Percentiles rank a stretch among this genome's conserved stretches.
phyloP scores from a whole-genome alignment of 148 eudicot species.

The Diospyros kaki region DNA sequence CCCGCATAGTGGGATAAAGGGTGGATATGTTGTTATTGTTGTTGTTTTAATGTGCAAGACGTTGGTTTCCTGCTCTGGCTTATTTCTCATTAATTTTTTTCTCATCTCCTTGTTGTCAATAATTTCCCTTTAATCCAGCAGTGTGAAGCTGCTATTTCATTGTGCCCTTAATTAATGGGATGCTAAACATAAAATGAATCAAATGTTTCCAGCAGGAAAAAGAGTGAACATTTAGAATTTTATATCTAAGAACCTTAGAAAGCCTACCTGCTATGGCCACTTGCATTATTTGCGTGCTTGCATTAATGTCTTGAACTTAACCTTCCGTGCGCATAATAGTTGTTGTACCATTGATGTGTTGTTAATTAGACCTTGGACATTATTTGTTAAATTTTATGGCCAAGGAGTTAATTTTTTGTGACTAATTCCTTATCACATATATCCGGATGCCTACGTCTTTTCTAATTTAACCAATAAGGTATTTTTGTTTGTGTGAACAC shows the following conservation, averaged over 20 bases:
- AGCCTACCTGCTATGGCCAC: neutral
- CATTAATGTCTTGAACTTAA: neutral
- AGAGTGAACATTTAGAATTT: no score
- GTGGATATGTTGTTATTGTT: neutral
- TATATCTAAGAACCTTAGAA: neutral
- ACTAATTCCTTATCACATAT: no score
- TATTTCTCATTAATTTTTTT: neutral
- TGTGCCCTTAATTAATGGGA: neutral
- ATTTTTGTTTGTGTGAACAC: neutral
- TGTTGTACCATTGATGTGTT: neutral
- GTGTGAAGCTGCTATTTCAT: neutral
- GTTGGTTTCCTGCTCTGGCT: neutral
- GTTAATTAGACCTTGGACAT: neutral
- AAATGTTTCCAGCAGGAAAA: no score
- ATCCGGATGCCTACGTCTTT: neutral
- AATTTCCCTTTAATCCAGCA: neutral
- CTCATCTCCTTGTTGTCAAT: neutral
- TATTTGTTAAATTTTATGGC: neutral
- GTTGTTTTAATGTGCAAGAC: neutral
- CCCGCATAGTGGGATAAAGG: no score
- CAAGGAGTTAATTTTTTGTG: neutral
- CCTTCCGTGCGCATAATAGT: neutral
- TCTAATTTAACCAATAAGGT: neutral
- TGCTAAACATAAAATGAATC: no score
- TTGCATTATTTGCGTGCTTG: neutral